These are phyloP conservation scores for Solanum dulcamara DNA, from an alignment of 257 asterid species.

Conservation along the genomic window DNA sequence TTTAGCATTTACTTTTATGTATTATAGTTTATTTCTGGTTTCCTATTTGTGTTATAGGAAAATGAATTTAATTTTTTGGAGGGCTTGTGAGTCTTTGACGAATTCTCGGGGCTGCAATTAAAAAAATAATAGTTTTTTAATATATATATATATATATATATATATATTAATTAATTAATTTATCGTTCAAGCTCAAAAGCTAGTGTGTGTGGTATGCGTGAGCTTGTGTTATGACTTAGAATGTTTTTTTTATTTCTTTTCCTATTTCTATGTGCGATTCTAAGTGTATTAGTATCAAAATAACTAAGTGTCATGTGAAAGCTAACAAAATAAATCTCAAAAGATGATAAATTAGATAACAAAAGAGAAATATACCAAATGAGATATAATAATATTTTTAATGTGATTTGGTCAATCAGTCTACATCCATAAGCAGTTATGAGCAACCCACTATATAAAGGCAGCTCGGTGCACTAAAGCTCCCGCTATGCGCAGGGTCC, in stretches of 20 bases:
- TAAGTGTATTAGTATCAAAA: background rate
- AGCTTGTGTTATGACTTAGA: background rate
- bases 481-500: too few species aligned
- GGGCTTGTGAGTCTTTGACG: background rate
- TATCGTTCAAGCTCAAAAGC: background rate
- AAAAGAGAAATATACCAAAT: background rate
- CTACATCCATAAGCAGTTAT: background rate
- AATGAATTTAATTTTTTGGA: background rate
- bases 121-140: background rate
- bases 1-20: background rate
- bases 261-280: background rate
- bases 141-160: background rate
- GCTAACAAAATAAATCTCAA: too few species aligned
- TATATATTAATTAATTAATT: background rate
- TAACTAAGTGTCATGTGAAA: background rate
- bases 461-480: too few species aligned
- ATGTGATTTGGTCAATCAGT: accelerated
- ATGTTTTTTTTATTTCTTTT: background rate
- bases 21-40: background rate
- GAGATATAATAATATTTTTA: background rate
- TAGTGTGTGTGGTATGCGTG: background rate
- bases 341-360: background rate
- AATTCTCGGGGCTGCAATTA: background rate
- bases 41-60: background rate
- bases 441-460: background rate